phyloP scores from a whole-genome alignment of 176 grass and related monocot species.

The Cenchrus americanus region DNA sequence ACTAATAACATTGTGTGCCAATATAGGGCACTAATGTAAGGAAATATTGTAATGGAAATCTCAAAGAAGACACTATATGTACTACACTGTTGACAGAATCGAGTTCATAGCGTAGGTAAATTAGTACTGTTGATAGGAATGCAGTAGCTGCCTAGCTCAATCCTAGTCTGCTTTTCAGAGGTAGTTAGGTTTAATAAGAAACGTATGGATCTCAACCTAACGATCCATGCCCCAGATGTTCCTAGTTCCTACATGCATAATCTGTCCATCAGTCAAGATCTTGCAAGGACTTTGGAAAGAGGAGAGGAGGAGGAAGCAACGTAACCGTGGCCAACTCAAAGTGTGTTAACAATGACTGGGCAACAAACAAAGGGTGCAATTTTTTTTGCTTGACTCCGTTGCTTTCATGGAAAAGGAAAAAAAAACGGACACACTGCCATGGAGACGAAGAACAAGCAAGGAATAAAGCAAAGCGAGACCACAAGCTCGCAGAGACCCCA shows the following conservation, averaged over 20 bases:
- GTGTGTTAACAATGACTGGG: slow-evolving; percentile 46
- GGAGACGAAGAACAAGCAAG: slow-evolving; percentile 40
- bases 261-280: slow-evolving; percentile 19
- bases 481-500: slow-evolving; percentile 19
- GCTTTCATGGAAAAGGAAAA: slow-evolving; percentile 40
- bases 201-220: slow-evolving; percentile 44
- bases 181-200: slow-evolving; percentile 20
- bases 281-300: slow-evolving; percentile 1
- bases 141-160: slow-evolving; percentile 1
- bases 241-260: slow-evolving; percentile 9
- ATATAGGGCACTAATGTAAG: slow-evolving; percentile 20
- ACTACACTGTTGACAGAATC: not conserved
- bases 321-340: slow-evolving; percentile 37
- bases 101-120: not conserved
- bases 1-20: not conserved
- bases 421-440: not conserved
- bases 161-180: slow-evolving; percentile 19
- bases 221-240: slow-evolving; percentile 19
- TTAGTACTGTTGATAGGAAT: not conserved
- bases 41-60: not conserved
- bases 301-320: slow-evolving; percentile 14
- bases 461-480: slow-evolving; percentile 51
- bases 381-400: slow-evolving; percentile 30
- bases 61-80: not conserved
- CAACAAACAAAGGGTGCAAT: slow-evolving; percentile 45